Evolutionary conservation across 768 basidiomycete species (phyloP).

Genomic region (Termitomyces sp.): DNA sequence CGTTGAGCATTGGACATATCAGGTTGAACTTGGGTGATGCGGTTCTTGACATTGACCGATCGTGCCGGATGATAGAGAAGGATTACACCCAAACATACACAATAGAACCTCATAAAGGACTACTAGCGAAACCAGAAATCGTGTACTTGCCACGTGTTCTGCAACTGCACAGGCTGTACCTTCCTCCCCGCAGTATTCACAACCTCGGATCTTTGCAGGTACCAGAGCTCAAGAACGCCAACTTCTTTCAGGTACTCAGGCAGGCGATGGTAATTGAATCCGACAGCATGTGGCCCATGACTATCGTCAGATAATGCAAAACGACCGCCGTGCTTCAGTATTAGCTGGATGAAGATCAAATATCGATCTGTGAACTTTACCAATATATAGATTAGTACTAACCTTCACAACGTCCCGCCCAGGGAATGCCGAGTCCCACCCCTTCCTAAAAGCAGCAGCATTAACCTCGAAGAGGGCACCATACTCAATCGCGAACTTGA

Average conservation of each 20-base stretch:
- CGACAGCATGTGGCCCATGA: slow-evolving; percentile 86
- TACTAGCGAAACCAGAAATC: slow-evolving; percentile 50
- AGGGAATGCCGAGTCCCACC: slow-evolving; percentile 86
- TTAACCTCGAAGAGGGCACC: slow-evolving; percentile 94
- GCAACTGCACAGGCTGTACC: slow-evolving; percentile 40
- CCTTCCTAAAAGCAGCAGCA: slow-evolving; percentile 88
- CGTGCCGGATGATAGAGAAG: background rate
- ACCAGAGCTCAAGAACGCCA: slow-evolving; percentile 68
- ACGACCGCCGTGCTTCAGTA: slow-evolving; percentile 64
- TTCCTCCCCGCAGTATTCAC: slow-evolving; percentile 46
- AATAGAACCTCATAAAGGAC: background rate
- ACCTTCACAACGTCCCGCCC: slow-evolving; percentile 75
- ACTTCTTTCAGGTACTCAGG: slow-evolving; percentile 59
- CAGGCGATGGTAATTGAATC: slow-evolving; percentile 75
- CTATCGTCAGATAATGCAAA: slow-evolving; percentile 94
- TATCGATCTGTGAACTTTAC: slow-evolving; percentile 2
- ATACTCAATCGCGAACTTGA: slow-evolving; percentile 68
- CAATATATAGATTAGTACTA: slow-evolving; percentile 11
- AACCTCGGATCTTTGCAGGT: slow-evolving; percentile 38
- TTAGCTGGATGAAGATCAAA: slow-evolving; percentile 46
- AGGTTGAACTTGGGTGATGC: background rate
- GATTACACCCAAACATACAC: background rate
- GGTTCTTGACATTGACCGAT: background rate
- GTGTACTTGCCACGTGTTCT: slow-evolving; percentile 57
- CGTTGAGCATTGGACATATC: background rate